phyloP scores from a whole-genome alignment of 2,329 filamentous ascomycete genomes.

The Waltergamsia citrina region DNA sequence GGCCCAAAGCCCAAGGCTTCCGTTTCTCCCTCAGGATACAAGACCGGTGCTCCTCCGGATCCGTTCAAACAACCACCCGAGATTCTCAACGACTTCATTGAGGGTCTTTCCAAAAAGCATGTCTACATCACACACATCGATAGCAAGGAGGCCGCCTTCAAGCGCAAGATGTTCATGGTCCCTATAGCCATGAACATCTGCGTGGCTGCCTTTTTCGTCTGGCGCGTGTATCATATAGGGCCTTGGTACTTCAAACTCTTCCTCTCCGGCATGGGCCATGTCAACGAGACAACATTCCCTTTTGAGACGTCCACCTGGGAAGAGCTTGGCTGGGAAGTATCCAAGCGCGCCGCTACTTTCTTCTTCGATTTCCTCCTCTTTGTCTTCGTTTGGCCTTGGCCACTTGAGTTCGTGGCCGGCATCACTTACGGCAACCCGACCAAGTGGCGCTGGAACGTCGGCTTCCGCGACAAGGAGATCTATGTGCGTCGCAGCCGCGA shows the following conservation, averaged over 20 bases:
- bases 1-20: background rate
- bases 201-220: slow-evolving; percentile 54
- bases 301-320: slow-evolving; percentile 44
- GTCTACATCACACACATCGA: slow-evolving; percentile 86
- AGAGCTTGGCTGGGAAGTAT: slow-evolving; percentile 46
- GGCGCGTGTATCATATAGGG: slow-evolving; percentile 58
- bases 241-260: slow-evolving; percentile 67
- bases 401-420: slow-evolving; percentile 60
- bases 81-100: slow-evolving; percentile 55
- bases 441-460: slow-evolving; percentile 63
- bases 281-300: slow-evolving; percentile 58
- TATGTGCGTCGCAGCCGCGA: slow-evolving; percentile 68
- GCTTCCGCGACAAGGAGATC: slow-evolving; percentile 72
- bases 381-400: slow-evolving; percentile 64
- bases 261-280: slow-evolving; percentile 53
- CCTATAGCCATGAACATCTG: slow-evolving; percentile 67
- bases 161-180: slow-evolving; percentile 74
- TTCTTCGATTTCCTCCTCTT: slow-evolving; percentile 64
- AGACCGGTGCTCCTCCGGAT: slow-evolving; percentile 35
- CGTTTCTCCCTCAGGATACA: background rate
- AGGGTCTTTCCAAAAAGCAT: slow-evolving; percentile 54
- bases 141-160: slow-evolving; percentile 56
- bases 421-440: slow-evolving; percentile 49
- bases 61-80: slow-evolving; percentile 62
- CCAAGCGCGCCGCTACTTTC: slow-evolving; percentile 54